Conservation (phyloP, 192 early-diverging fungal species). For the Gaertneriomyces sp. region DNA sequence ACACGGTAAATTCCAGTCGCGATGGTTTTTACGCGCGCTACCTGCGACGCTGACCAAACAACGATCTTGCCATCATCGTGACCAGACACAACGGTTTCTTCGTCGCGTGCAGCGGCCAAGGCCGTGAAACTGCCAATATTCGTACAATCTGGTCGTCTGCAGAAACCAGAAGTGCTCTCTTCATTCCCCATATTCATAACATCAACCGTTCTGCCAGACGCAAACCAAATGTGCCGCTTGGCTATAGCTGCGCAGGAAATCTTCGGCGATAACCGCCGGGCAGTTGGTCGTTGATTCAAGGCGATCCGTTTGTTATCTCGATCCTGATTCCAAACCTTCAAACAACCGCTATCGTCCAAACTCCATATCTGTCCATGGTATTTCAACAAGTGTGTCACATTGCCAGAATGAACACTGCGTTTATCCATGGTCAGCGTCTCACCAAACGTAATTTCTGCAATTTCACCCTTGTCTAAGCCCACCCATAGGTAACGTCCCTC, state of each 20-base stretch:
- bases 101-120: constrained; percentile 42
- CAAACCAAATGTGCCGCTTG: constrained; percentile 57
- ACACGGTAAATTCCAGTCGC: constrained; percentile 63
- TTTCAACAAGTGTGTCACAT: constrained; percentile 57
- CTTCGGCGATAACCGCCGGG: constrained; percentile 42
- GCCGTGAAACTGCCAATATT: constrained; percentile 53
- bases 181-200: constrained; percentile 46
- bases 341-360: constrained; percentile 59
- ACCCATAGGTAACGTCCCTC: constrained; percentile 67
- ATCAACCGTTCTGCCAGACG: constrained; percentile 54
- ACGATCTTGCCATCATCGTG: constrained; percentile 80
- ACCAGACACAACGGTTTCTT: constrained; percentile 54
- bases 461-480: constrained; percentile 57
- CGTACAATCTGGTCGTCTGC: constrained; percentile 22
- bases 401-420: constrained; percentile 41
- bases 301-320: constrained; percentile 21
- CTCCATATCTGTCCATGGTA: constrained; percentile 57
- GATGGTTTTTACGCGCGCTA: constrained; percentile 46
- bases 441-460: constrained; percentile 40
- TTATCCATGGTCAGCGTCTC: constrained; percentile 32
- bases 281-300: constrained; percentile 31
- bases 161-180: constrained; percentile 34
- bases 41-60: constrained; percentile 56
- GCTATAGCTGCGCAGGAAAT: constrained; percentile 51
- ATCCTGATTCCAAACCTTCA: constrained; percentile 43